Conservation (phyloP, 805 yeast genomes). For the Cyberlindnera veronae region DNA sequence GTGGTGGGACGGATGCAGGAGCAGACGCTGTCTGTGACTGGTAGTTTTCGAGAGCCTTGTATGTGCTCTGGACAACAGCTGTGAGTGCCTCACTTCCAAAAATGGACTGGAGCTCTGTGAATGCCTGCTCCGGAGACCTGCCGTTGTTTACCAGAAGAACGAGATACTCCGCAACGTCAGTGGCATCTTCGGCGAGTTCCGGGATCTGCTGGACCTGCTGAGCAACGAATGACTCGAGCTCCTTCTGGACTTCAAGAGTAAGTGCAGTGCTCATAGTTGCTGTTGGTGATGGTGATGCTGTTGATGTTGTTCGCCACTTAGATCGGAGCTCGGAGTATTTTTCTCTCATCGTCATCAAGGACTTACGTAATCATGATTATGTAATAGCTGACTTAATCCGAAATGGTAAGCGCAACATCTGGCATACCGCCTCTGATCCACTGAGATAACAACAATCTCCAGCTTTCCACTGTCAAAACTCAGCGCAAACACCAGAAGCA, state of each 20-base stretch:
- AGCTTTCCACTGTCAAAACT: no score
- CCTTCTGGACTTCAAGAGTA: constrained; percentile 34
- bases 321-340: no score
- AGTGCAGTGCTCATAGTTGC: constrained; percentile 11
- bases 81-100: constrained; percentile 60
- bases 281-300: not conserved
- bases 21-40: constrained; percentile 21
- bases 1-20: constrained; percentile 15
- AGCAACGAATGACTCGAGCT: constrained; percentile 41
- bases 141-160: constrained; percentile 68
- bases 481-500: no score
- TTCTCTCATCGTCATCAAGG: not conserved
- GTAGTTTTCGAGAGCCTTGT: constrained; percentile 46
- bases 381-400: no score
- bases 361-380: not conserved
- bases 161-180: constrained; percentile 70
- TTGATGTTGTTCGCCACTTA: not conserved
- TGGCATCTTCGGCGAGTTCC: constrained; percentile 47
- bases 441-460: no score
- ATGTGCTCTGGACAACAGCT: constrained; percentile 53
- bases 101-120: constrained; percentile 55
- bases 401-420: not conserved
- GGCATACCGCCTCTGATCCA: no score
- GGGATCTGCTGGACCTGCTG: constrained; percentile 37
- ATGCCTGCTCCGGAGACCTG: constrained; percentile 57